Percentiles rank a stretch among this genome's conserved stretches.
Evolutionary conservation across 2,329 filamentous ascomycete genomes (phyloP).

Genomic region (Xylaria sp.): DNA sequence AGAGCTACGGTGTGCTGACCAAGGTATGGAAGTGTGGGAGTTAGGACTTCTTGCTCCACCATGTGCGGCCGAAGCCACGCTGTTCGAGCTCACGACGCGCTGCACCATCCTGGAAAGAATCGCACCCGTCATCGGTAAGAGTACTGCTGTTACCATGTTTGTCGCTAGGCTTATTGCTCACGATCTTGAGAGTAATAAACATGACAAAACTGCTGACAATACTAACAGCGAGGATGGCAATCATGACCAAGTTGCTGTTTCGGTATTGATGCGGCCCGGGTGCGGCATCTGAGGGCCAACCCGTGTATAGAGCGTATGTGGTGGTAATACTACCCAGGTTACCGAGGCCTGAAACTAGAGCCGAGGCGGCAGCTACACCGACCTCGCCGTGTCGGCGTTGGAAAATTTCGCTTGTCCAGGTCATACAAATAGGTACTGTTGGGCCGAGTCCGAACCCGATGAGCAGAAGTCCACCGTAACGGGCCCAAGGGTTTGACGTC

Average conservation of each 20-base stretch:
- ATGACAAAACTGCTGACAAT: constrained; percentile 77
- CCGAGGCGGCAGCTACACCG: constrained; percentile 85
- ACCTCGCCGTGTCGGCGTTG: constrained; percentile 90
- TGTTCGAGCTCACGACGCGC: constrained; percentile 67
- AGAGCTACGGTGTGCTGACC: constrained; percentile 27
- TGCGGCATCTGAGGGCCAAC: constrained; percentile 81
- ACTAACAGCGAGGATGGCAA: constrained; percentile 82
- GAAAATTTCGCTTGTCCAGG: constrained; percentile 92
- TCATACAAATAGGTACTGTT: constrained; percentile 93
- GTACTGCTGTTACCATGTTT: constrained; percentile 54
- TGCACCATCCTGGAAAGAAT: constrained; percentile 67
- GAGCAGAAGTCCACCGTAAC: constrained; percentile 88
- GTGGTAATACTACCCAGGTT: constrained; percentile 88
- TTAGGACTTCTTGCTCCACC: constrained; percentile 50
- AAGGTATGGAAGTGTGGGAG: constrained; percentile 27
- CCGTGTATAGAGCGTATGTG: constrained; percentile 88
- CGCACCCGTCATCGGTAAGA: constrained; percentile 53
- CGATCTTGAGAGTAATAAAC: constrained; percentile 70
- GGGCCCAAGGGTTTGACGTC: constrained; percentile 75
- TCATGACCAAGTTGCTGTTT: constrained; percentile 87
- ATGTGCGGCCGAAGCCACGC: constrained; percentile 64
- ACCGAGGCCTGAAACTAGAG: constrained; percentile 85
- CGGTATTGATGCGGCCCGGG: constrained; percentile 77
- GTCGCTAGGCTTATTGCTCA: constrained; percentile 63
- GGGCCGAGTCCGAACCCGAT: constrained; percentile 91